Base-by-base conservation (phyloP, 768 basidiomycete species). In the Lactarius quietus region DNA sequence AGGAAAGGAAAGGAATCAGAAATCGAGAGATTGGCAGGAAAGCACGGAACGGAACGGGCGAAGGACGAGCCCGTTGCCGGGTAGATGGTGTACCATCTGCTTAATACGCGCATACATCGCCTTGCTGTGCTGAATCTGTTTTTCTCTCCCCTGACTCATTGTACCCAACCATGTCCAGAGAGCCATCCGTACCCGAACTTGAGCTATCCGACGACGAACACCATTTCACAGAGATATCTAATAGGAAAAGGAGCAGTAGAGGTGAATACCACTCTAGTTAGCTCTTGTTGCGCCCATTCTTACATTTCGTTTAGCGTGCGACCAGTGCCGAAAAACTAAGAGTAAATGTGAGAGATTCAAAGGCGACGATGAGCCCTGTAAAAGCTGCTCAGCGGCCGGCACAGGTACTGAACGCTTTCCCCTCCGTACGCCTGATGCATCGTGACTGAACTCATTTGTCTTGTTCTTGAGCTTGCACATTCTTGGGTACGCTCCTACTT, bases 281-380 rank as follows among this genome's bases (percentile, higher is more conserved):
- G 1, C 17, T 31, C 17, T 28, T 26, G 1, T 5, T 10, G n/a
- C n/a, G n/a, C 18, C 48, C n/a, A 18, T 39, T 28, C 56, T 51
- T n/a, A 7, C 29, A 52, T 26, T 33, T 61, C 15, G 31, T 41
- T 31, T 18, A 92, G 92, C 92, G 36, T 94, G 92, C 70, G 92
- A 93, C 78, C 88, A 92, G 69, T 94, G 92, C 70, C 82, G 91
- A 57, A 93, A 92, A 78, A 89, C 89, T 8, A 94, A 93, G 77
- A 89, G 88, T 78, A 92, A 93, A 74, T 93, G 92, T 72, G 90
- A 92, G 72, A 83, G 85, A 55, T 78, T 76, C 38, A 69, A 59
- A 70, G 79, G 79, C 6, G 81, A 83, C 23, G 78, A 78, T 20
- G 76, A 78, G 28, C 79, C 75, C 26, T 91, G 85, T 76, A 89